Base-by-base conservation (phyloP, 257 asterid species). In the Capsicum chinense region DNA sequence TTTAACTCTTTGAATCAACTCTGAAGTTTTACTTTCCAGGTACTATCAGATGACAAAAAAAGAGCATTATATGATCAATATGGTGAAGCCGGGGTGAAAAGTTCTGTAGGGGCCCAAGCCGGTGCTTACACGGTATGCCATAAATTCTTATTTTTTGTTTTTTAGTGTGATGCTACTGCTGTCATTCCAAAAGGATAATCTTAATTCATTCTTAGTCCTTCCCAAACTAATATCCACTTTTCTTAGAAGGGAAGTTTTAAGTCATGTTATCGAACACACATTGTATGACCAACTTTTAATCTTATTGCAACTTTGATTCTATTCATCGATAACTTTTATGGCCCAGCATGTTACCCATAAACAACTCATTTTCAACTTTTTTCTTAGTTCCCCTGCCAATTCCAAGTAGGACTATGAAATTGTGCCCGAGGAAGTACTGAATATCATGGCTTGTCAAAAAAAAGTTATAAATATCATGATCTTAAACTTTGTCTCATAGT, bases 11-110 rank as follows among this genome's bases (percentile, higher is more conserved):
- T 83, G 80, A 80, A 86, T 50, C 83, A 70, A 86, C 85, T 68
- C 90, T 91, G 92, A 91, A 88, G 88, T 87, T 70, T 83, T 83
- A 74, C 82, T 87, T 92, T 83, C 93, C 97, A 97, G 99, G 96
- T 97, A 90, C 92, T 95, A 90, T 97, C 98, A 91, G 99, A 97
- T 88, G 99, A 97, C 92, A 88, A 95, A 89, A 95, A 95, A 89
- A 94, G 99, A 92, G 94, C 98, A 62, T 69, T 95, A 83, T 97
- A 97, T 81, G 99, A 97, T 91, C 97, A 89, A 88, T 95, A 97
- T 88, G 99, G 98, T 86, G 99, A 93, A 90, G 99, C 97, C 85
- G 98, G 99, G 87, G 93, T 97, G 84, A 97, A 89, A 86, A 92
- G 97, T 89, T 81, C 91, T 35, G 92, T 92, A 58, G 98, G 99